phyloP scores from a whole-genome alignment of 345 rosid genomes.

The Stellera chamaejasme region DNA sequence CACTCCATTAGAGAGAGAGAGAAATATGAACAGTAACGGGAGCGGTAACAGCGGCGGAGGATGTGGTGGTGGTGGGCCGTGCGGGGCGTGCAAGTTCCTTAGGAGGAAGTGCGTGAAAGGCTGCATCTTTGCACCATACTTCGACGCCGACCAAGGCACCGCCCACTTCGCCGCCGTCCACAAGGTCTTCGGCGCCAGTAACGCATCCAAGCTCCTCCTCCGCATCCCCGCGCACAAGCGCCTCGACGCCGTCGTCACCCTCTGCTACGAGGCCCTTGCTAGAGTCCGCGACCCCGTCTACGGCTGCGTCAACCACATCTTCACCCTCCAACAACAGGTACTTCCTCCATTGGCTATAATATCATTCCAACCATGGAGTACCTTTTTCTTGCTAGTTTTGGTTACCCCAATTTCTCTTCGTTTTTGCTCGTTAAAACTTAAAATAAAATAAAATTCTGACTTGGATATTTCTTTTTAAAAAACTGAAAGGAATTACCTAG shows the following conservation, averaged over 20 bases:
- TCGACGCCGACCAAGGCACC: slow-evolving; percentile 80
- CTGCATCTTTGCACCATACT: slow-evolving; percentile 84
- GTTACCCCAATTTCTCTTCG: not conserved
- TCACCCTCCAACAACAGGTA: slow-evolving; percentile 84
- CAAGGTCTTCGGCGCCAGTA: slow-evolving; percentile 89
- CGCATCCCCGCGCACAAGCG: slow-evolving; percentile 57
- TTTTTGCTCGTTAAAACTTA: not conserved
- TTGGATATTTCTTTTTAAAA: too few species aligned
- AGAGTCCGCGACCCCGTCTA: slow-evolving; percentile 80
- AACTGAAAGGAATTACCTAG: too few species aligned
- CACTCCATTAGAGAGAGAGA: not conserved
- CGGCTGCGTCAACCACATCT: slow-evolving; percentile 72
- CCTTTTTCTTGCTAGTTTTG: not conserved
- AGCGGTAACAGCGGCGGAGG: slow-evolving; percentile 35
- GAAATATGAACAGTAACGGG: slow-evolving; percentile 21
- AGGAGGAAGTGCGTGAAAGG: slow-evolving; percentile 70
- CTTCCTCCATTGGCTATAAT: not conserved
- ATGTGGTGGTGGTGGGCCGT: slow-evolving; percentile 49
- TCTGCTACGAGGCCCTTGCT: slow-evolving; percentile 79
- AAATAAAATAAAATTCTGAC: too few species aligned
- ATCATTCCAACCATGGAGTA: too few species aligned
- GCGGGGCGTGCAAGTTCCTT: slow-evolving; percentile 91
- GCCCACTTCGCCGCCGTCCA: slow-evolving; percentile 82
- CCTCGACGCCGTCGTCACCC: slow-evolving; percentile 67
- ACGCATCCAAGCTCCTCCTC: slow-evolving; percentile 68